Percentiles rank a stretch among this genome's conserved stretches.
Conservation (phyloP, 1,139 yeast species). For the Kodamaea alishanica region DNA sequence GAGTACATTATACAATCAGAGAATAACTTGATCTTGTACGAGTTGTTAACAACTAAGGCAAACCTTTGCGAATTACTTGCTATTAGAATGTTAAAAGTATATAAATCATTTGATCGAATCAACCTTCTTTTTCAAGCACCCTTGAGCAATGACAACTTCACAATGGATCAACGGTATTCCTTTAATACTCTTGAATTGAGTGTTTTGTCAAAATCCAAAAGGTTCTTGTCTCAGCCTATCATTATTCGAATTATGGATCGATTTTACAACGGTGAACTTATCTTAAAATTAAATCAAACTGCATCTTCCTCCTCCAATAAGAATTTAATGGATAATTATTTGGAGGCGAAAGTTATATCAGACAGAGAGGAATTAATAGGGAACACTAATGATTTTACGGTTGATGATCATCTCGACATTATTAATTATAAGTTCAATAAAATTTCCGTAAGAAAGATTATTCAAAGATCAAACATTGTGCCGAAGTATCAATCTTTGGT, state of each 20-base stretch:
- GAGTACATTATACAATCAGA: conserved; percentile 50
- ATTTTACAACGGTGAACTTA: conserved; percentile 52
- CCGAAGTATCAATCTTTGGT: conserved; percentile 45
- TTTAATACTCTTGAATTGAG: conserved; percentile 55
- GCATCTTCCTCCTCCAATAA: conserved; percentile 1
- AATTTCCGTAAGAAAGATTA: conserved; percentile 29
- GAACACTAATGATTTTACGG: not conserved
- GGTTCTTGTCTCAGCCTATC: conserved; percentile 54
- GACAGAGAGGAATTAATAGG: conserved; percentile 11
- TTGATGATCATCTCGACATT: conserved; percentile 21
- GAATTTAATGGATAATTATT: not conserved
- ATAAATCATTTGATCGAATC: conserved; percentile 42
- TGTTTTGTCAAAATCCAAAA: conserved; percentile 52
- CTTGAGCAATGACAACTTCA: conserved; percentile 22
- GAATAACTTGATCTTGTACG: conserved; percentile 46
- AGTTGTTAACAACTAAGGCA: conserved; percentile 50
- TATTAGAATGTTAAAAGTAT: conserved; percentile 50
- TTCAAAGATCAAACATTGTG: conserved; percentile 31
- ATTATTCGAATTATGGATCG: conserved; percentile 48
- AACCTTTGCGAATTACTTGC: conserved; percentile 55
- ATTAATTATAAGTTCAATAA: conserved; percentile 35
- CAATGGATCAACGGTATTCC: conserved; percentile 11
- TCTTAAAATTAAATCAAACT: conserved; percentile 22
- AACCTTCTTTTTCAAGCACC: conserved; percentile 44
- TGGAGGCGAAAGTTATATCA: conserved; percentile 18